Percentiles rank a stretch among this genome's conserved stretches.
Evolutionary conservation across 257 asterid species (phyloP).

Genomic region (Apocynum venetum): DNA sequence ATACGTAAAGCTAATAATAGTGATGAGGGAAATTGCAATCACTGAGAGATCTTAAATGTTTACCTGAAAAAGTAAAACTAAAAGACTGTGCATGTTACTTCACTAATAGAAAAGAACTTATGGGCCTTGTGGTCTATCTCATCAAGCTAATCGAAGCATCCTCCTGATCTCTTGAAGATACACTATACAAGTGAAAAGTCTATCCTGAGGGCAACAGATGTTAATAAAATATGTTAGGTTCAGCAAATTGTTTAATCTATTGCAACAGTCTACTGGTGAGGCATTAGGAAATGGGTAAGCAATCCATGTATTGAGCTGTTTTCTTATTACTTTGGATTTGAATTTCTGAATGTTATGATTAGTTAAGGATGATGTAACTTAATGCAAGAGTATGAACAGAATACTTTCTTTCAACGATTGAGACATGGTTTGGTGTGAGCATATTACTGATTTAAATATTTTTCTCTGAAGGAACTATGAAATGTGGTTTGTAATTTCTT

Average conservation of each 20-base stretch:
- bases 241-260: background rate
- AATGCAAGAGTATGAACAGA: background rate
- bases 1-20: background rate
- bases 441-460: background rate
- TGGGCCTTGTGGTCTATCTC: background rate
- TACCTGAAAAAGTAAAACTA: background rate
- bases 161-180: background rate
- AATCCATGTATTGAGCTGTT: too few relatives aligned
- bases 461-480: background rate
- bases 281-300: too few relatives aligned
- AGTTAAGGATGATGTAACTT: background rate
- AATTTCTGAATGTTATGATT: background rate
- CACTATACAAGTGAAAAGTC: background rate
- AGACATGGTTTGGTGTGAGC: background rate
- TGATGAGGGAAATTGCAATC: background rate
- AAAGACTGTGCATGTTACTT: background rate
- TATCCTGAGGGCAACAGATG: background rate
- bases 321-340: background rate
- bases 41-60: too few relatives aligned
- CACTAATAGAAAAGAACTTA: background rate
- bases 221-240: background rate
- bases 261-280: background rate
- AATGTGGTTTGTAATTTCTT: background rate
- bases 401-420: background rate
- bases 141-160: background rate